Conservation (phyloP, 441 rosid genomes). For the Hura crepitans region DNA sequence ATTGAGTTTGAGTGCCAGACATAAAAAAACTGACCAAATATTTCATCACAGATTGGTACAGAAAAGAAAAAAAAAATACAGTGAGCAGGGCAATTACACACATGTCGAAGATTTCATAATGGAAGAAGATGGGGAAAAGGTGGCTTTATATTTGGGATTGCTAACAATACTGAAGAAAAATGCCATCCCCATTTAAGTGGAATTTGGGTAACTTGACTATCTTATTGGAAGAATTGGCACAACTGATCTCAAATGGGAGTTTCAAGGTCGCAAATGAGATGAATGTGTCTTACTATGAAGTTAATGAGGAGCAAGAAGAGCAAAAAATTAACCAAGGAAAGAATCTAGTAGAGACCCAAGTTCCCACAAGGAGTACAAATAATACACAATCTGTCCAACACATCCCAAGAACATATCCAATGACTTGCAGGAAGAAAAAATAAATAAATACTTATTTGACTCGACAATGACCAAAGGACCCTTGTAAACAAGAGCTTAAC, state of each 20-base stretch:
- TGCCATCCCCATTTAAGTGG: background rate
- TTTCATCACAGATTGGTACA: background rate
- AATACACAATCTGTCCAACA: background rate
- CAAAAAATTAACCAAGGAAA: background rate
- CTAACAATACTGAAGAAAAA: background rate
- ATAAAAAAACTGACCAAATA: background rate
- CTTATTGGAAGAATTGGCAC: background rate
- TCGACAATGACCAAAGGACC: background rate
- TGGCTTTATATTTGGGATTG: background rate
- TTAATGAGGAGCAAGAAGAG: background rate
- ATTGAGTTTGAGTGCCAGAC: background rate
- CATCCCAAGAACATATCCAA: background rate
- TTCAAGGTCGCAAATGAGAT: background rate
- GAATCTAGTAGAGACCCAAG: background rate
- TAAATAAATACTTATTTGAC: too few relatives aligned
- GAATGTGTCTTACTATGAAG: background rate
- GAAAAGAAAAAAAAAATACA: background rate
- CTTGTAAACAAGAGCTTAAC: background rate
- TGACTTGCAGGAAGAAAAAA: background rate
- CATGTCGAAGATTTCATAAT: background rate
- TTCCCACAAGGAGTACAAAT: background rate
- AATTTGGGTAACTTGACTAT: background rate
- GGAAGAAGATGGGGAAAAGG: background rate
- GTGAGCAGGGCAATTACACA: background rate
- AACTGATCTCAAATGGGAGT: background rate